Evolutionary conservation across 1,139 yeast species (phyloP), one percentile per base, ranked within the genome.

Genomic region (Nakaseomyces uthaithaninus): DNA sequence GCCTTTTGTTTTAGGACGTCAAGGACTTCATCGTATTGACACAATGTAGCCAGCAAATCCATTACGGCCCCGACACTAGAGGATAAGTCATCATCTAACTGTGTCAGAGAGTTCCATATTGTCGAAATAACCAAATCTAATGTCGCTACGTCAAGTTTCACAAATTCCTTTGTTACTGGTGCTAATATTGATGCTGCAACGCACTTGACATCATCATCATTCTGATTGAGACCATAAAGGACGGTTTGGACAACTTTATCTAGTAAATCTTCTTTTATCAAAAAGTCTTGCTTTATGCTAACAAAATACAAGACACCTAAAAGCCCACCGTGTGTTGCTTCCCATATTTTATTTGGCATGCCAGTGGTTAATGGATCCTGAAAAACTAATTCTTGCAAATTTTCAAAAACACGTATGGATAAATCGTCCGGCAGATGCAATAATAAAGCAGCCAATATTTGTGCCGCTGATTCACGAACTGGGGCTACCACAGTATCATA

Each of bases 401-500:
- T 78, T 17, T 67, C 57, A 57, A 89, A 91, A 0, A 87, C 77
- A 42, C 72, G 68, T 5, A 76, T 52, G 4, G 77, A 75, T 3
- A 72, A 64, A 3, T 72, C 75, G 36, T 69, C 74, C 26, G 78
- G 73, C 36, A 91, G 66, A 64, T 87, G 94, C 23, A 81, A 68
- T 38, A 91, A 66, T 37, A 91, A 66, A 1, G 96, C 95, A 20
- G 95, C 98, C 38, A 93, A 64, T 0, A 96, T 78, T 62, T 93
- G 99, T 0, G 96, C 96, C 23, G 93, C 86, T 19, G 95, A 86
- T 64, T 93, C 99, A 54, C 98, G 70, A 3, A 93, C 97, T 0
- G 99, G 99, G 0, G 97, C 98, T 30, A 93, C 94, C 12, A 93
- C 99, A 6, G 95, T 93, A 59, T 93, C 99, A 36, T 95, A 83